Conservation (phyloP, 257 asterid species). For the Agastache rugosa region DNA sequence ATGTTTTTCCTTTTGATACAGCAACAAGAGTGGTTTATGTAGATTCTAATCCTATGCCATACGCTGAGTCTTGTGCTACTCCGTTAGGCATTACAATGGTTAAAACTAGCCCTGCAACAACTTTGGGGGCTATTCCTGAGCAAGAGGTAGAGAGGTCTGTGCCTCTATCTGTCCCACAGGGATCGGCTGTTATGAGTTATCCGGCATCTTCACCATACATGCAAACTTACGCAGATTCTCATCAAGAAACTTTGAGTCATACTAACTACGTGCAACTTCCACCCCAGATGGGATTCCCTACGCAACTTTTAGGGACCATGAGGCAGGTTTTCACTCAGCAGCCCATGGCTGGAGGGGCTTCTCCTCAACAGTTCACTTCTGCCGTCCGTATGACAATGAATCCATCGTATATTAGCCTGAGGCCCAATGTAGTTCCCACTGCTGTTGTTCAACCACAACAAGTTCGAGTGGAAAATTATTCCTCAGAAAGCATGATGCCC, state of each 20-base stretch:
- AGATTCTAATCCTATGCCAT: constrained; percentile 45
- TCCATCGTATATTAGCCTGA: constrained; percentile 64
- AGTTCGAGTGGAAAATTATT: constrained; percentile 61
- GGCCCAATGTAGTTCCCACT: constrained; percentile 53
- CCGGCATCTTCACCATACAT: constrained; percentile 58
- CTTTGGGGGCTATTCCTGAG: constrained; percentile 46
- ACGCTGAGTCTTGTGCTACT: constrained; percentile 49
- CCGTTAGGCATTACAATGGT: constrained; percentile 50
- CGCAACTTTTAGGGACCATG: constrained; percentile 57
- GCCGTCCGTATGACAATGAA: constrained; percentile 69
- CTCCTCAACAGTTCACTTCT: constrained; percentile 67
- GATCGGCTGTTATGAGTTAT: constrained; percentile 47
- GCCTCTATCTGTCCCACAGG: constrained; percentile 51
- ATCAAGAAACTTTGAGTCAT: constrained; percentile 52
- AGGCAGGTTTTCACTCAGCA: constrained; percentile 62
- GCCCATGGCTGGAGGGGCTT: constrained; percentile 48
- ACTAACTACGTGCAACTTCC: constrained; percentile 61
- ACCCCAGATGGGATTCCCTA: constrained; percentile 72
- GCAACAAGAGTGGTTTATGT: constrained; percentile 33
- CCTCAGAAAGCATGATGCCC: constrained; percentile 53
- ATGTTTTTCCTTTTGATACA: constrained; percentile 44
- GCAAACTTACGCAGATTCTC: constrained; percentile 61
- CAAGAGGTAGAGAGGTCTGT: constrained; percentile 55
- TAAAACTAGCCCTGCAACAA: constrained; percentile 42
- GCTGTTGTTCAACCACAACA: constrained; percentile 60